phyloP scores from a whole-genome alignment of 1,284 basidiomycete species.

The Fistulina hepatica region DNA sequence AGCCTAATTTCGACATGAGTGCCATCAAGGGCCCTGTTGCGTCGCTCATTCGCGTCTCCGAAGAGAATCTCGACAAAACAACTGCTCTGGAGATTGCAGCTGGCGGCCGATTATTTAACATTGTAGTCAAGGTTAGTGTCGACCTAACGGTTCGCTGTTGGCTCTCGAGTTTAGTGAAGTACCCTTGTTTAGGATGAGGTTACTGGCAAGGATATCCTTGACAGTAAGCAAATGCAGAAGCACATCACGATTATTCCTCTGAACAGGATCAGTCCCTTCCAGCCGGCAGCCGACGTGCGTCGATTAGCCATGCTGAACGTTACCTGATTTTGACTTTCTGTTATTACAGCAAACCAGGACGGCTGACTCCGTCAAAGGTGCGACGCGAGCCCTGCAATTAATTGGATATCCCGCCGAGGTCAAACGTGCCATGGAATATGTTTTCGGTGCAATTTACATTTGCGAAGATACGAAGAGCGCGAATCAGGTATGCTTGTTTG shows the following conservation, averaged over 20 bases:
- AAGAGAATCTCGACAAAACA: slow-evolving; percentile 64
- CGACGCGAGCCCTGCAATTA: slow-evolving; percentile 77
- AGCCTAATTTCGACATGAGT: slow-evolving; percentile 73
- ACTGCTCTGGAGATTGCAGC: slow-evolving; percentile 93
- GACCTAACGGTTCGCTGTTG: no score
- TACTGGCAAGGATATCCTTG: slow-evolving; percentile 78
- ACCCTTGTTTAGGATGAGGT: slow-evolving; percentile 89
- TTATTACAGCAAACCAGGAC: slow-evolving; percentile 59
- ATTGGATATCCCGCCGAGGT: slow-evolving; percentile 84
- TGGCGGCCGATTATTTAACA: slow-evolving; percentile 87
- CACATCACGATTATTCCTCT: slow-evolving; percentile 92
- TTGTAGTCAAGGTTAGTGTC: no score
- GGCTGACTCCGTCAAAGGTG: slow-evolving; percentile 75
- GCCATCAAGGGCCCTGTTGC: slow-evolving; percentile 95
- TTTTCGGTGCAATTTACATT: slow-evolving; percentile 90
- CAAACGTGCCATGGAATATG: slow-evolving; percentile 83
- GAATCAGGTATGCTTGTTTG: no score
- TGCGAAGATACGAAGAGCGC: slow-evolving; percentile 82
- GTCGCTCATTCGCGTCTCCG: slow-evolving; percentile 67
- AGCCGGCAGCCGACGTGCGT: slow-evolving; percentile 52
- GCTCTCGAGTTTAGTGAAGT: no score
- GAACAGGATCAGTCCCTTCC: slow-evolving; percentile 78
- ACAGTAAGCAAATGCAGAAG: slow-evolving; percentile 77
- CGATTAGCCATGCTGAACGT: not conserved
- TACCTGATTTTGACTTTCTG: slow-evolving; percentile 4